Base-by-base conservation (phyloP, 257 asterid species). In the Capsicum rhomboideum region DNA sequence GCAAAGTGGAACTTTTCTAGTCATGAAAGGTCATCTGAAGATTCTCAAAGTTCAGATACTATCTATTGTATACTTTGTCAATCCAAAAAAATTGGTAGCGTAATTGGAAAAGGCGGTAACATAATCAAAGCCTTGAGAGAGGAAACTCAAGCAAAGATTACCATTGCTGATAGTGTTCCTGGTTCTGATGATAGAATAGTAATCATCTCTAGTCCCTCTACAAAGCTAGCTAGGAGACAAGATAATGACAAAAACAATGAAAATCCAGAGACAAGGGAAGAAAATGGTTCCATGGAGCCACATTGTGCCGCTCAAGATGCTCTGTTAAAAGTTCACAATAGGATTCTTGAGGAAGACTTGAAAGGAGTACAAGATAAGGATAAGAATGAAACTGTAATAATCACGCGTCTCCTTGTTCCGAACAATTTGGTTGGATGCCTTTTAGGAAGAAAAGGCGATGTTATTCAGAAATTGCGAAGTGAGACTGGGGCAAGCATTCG, bases 301-400 rank as follows among this genome's bases (percentile, higher is more conserved):
- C 93, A 90, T 80, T 94, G 97, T 88, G 97, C 97, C 2, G 97
- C 98, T 63, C 97, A 93, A 87, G 95, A 92, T 85, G 98, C 98
- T 83, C 93, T 94, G 16, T 84, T 94, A 52, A 91, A 89, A 90
- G 97, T 93, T 83, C 97, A 94, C 86, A 94, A 90, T 82, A 90
- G 93, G 90, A 92, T 93, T 86, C 84, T 88, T 61, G 93, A 87
- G 90, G 97, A 91, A 86, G 97, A 93, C 86, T 85, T 91, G 82
- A 86, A 75, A 59, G 91, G 86, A 80, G 85, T 83, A 55, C 90
- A 83, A 86, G 85, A 85, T 78, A 79, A 84, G 80, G 83, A 87
- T 52, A 83, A 81, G 68, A 87, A 85, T 85, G 97, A 89, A 86
- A 82, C 83, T 82, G 86, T 85, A 82, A 92, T 94, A 84, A 90